phyloP scores from a whole-genome alignment of 2,329 filamentous ascomycete genomes.

The Fusarium brachygibbosum region DNA sequence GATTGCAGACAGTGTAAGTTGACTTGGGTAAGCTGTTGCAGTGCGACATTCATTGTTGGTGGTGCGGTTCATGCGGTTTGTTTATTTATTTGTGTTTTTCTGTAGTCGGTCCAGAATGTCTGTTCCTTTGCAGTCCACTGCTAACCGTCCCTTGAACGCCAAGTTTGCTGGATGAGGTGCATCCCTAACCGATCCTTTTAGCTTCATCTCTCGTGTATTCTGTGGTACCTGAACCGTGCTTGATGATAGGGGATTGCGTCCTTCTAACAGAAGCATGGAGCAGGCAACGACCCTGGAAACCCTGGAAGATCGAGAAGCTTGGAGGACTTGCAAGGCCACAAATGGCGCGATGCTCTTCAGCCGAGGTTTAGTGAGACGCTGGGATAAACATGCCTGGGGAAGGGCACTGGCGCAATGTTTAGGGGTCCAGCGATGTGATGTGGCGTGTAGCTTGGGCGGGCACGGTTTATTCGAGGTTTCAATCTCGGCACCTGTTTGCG shows the following conservation, averaged over 20 bases:
- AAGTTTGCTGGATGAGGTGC: conserved; percentile 29
- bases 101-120: background rate
- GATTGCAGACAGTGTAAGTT: conserved; percentile 33
- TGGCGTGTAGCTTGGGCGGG: background rate
- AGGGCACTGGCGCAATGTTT: conserved; percentile 8
- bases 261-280: conserved; percentile 29
- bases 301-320: conserved; percentile 31
- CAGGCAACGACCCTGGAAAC: conserved; percentile 32
- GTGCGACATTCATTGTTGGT: conserved; percentile 11
- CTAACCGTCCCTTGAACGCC: background rate
- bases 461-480: background rate
- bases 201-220: conserved; percentile 21
- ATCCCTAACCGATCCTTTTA: conserved; percentile 23
- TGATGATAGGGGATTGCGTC: conserved; percentile 7
- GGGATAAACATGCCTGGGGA: conserved; percentile 24
- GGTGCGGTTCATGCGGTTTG: conserved; percentile 2
- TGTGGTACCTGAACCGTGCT: conserved; percentile 34
- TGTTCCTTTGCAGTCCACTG: background rate
- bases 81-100: conserved; percentile 4
- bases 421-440: conserved; percentile 12
- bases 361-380: conserved; percentile 36
- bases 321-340: conserved; percentile 27
- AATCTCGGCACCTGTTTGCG: background rate
- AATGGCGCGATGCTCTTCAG: conserved; percentile 45
- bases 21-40: conserved; percentile 24